These are phyloP conservation scores for Tremella yokohamensis DNA, from an alignment of 768 basidiomycete species.

Conservation along the genomic window DNA sequence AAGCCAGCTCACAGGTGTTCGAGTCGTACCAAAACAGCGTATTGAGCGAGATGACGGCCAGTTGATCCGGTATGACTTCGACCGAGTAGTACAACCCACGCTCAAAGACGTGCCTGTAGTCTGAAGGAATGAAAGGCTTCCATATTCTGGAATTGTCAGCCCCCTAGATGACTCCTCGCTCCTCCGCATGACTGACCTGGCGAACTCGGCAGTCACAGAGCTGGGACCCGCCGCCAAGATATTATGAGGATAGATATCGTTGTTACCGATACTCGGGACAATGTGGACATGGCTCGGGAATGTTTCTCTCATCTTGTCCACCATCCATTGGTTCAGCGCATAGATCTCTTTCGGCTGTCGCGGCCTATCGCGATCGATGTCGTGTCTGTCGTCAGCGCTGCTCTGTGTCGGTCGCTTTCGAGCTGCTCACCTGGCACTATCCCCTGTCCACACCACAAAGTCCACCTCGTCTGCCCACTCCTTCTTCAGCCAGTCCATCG, in stretches of 20 bases:
- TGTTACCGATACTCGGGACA: constrained; percentile 81
- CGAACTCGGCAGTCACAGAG: constrained; percentile 57
- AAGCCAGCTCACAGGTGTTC: constrained; percentile 66
- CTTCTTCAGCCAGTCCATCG: constrained; percentile 72
- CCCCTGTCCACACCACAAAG: constrained; percentile 69
- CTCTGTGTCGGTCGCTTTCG: not conserved
- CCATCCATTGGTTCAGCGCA: constrained; percentile 64
- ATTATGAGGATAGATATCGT: constrained; percentile 73
- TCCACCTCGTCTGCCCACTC: constrained; percentile 81
- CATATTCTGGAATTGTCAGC: constrained; percentile 62
- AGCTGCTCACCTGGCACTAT: constrained; percentile 53
- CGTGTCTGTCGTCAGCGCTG: constrained; percentile 59
- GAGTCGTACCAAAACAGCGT: constrained; percentile 88
- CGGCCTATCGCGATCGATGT: constrained; percentile 76
- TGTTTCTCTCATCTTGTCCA: constrained; percentile 66
- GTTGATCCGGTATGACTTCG: constrained; percentile 70
- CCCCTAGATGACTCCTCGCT: constrained; percentile 8
- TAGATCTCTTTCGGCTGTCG: constrained; percentile 77
- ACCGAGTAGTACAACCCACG: constrained; percentile 79
- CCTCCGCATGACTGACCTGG: constrained; percentile 57
- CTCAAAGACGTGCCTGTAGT: constrained; percentile 73
- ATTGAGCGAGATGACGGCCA: constrained; percentile 80
- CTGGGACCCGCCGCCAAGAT: constrained; percentile 52
- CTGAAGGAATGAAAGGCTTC: constrained; percentile 73
- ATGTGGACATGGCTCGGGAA: constrained; percentile 70